A percentile compares a stretch with the other conserved stretches of the same genome.
Conservation (phyloP, 192 early-diverging fungal genomes). For the Entomortierella beljakovae region DNA sequence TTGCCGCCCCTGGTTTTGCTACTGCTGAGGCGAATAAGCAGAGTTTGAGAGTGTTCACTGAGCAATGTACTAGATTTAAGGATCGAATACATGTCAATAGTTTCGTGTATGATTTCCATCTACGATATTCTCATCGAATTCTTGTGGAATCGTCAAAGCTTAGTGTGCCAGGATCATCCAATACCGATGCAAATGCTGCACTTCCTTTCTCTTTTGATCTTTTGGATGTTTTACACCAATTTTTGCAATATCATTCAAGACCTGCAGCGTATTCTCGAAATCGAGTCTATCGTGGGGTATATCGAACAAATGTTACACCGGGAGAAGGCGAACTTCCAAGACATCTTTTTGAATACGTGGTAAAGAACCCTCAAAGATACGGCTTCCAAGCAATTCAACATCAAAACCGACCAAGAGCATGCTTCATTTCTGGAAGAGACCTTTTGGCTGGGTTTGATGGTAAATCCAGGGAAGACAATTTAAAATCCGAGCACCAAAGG, state of each 20-base stretch:
- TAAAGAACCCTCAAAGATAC: conserved; percentile 57
- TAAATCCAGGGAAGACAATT: background rate
- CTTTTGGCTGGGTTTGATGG: conserved; percentile 22
- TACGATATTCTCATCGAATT: conserved; percentile 62
- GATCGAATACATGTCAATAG: conserved; percentile 70
- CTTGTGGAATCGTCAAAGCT: conserved; percentile 55
- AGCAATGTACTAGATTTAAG: conserved; percentile 70
- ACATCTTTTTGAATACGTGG: conserved; percentile 55
- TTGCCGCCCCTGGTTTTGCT: conserved; percentile 51
- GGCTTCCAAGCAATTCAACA: conserved; percentile 53
- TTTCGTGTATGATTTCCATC: conserved; percentile 71
- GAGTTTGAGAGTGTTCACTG: conserved; percentile 62
- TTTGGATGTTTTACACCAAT: conserved; percentile 60
- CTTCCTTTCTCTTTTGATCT: conserved; percentile 58
- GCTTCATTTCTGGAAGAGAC: conserved; percentile 55
- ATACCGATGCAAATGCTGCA: background rate
- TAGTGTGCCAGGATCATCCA: background rate
- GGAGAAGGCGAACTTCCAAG: conserved; percentile 37
- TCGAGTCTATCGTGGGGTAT: conserved; percentile 63
- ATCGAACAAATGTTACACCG: conserved; percentile 40
- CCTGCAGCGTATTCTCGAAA: conserved; percentile 65
- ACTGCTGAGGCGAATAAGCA: conserved; percentile 55
- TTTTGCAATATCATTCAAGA: conserved; percentile 55
- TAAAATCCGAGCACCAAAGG: conserved; percentile 3
- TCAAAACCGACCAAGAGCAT: conserved; percentile 56